phyloP scores from a whole-genome alignment of 495 filamentous ascomycete genomes.

The Antarctomyces pellizariae region DNA sequence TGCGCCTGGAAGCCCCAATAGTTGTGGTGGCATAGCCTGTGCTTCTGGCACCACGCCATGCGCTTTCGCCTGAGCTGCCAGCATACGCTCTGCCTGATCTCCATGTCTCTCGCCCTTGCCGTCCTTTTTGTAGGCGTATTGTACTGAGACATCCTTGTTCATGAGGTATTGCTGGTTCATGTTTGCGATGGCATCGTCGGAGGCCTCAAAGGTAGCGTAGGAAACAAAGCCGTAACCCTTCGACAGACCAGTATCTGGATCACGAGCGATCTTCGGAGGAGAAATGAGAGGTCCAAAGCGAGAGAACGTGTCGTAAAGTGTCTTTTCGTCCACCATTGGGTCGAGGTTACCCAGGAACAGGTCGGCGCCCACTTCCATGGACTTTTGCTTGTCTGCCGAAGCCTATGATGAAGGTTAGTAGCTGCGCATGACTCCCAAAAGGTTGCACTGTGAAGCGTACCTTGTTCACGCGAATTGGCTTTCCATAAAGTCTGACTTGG shows the following conservation, averaged over 20 bases:
- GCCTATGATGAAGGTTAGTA: constrained; percentile 19
- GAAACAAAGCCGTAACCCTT: constrained; percentile 97
- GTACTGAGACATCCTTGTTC: constrained; percentile 86
- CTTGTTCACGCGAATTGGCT: constrained; percentile 94
- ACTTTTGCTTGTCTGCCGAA: constrained; percentile 89
- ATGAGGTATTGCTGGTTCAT: constrained; percentile 96
- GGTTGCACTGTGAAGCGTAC: constrained; percentile 13
- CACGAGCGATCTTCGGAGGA: constrained; percentile 80
- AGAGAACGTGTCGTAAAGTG: constrained; percentile 90
- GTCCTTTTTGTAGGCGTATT: constrained; percentile 99
- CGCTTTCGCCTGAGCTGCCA: constrained; percentile 80
- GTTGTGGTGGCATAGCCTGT: constrained; percentile 30
- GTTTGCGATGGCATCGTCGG: constrained; percentile 69
- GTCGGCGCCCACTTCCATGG: constrained; percentile 86
- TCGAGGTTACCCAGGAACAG: constrained; percentile 95
- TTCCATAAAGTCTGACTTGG: constrained; percentile 75
- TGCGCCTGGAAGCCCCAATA: constrained; percentile 7
- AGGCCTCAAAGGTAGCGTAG: constrained; percentile 83
- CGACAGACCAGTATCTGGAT: constrained; percentile 70
- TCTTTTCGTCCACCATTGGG: constrained; percentile 83
- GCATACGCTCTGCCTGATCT: constrained; percentile 77
- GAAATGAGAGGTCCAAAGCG: constrained; percentile 72
- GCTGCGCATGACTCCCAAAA: too few relatives aligned
- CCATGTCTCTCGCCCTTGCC: constrained; percentile 93
- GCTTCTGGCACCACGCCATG: constrained; percentile 66